A percentile compares a stretch with the other conserved stretches of the same genome.
These are phyloP conservation scores for Plenodomus tracheiphilus DNA, from an alignment of 2,329 filamentous ascomycete genomes.

Conservation along the genomic window DNA sequence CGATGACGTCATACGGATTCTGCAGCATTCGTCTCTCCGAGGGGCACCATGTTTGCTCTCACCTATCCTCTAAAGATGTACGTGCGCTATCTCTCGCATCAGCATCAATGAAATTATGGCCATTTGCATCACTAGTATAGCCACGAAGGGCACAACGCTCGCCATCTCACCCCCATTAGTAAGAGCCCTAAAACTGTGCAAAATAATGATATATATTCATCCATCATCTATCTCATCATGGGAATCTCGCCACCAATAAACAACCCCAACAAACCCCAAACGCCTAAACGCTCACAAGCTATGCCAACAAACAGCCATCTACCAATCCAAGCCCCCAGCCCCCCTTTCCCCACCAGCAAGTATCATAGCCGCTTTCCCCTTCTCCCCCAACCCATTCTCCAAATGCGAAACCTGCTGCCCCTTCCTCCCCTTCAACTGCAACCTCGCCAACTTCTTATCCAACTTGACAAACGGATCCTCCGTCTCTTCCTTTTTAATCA, in stretches of 20 bases:
- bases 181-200: too few species aligned
- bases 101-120: too few species aligned
- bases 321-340: constrained; percentile 52
- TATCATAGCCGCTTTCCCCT: constrained; percentile 49
- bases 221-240: neutral
- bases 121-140: too few species aligned
- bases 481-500: constrained; percentile 72
- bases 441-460: constrained; percentile 57
- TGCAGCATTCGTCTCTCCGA: too few species aligned
- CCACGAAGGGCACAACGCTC: too few species aligned
- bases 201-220: too few species aligned
- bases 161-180: too few species aligned
- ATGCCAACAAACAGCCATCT: neutral
- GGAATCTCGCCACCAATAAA: neutral
- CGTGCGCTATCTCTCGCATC: too few species aligned
- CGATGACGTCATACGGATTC: too few species aligned
- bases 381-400: constrained; percentile 48
- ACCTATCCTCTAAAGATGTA: too few species aligned
- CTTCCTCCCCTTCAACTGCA: constrained; percentile 57
- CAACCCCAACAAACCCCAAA: neutral
- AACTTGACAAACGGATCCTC: constrained; percentile 58
- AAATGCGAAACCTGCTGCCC: constrained; percentile 51
- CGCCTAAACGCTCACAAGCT: neutral
- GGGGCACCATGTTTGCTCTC: too few species aligned
- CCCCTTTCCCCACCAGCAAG: constrained; percentile 52